Conservation (phyloP, 805 yeast genomes). For the Hanseniaspora taiwanica region DNA sequence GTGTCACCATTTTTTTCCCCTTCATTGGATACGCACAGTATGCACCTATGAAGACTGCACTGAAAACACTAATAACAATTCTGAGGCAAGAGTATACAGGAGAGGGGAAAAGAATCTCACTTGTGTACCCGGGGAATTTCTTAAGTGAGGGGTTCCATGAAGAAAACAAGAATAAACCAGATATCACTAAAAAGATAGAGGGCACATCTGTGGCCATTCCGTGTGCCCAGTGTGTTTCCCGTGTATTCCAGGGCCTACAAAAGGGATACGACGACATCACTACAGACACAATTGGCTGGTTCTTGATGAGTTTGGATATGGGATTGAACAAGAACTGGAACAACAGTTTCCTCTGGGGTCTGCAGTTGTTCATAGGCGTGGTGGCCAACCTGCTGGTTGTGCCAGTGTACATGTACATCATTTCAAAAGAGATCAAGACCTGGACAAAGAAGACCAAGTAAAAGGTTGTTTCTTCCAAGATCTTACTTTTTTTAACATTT, state of each 20-base stretch:
- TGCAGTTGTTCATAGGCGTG: slow-evolving; percentile 37
- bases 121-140: slow-evolving; percentile 83
- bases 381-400: slow-evolving; percentile 36
- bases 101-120: slow-evolving; percentile 46
- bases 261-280: slow-evolving; percentile 60
- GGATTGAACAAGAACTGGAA: slow-evolving; percentile 48
- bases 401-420: slow-evolving; percentile 43
- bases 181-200: slow-evolving; percentile 68
- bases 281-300: slow-evolving; percentile 81
- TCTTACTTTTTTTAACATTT: background rate
- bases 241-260: slow-evolving; percentile 41
- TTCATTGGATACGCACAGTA: slow-evolving; percentile 87
- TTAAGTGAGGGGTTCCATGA: slow-evolving; percentile 72
- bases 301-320: slow-evolving; percentile 49
- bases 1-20: slow-evolving; percentile 72
- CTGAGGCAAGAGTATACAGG: slow-evolving; percentile 76
- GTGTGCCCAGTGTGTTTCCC: slow-evolving; percentile 51
- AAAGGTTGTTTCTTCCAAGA: background rate
- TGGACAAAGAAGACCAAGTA: background rate
- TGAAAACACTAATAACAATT: slow-evolving; percentile 59
- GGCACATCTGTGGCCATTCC: slow-evolving; percentile 67
- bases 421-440: slow-evolving; percentile 35
- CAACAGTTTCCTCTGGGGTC: slow-evolving; percentile 36
- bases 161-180: slow-evolving; percentile 79
- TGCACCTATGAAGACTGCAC: slow-evolving; percentile 79